These are phyloP conservation scores for Tylopilus cervinicoccineus DNA, from an alignment of 768 basidiomycete species.

Conservation along the genomic window DNA sequence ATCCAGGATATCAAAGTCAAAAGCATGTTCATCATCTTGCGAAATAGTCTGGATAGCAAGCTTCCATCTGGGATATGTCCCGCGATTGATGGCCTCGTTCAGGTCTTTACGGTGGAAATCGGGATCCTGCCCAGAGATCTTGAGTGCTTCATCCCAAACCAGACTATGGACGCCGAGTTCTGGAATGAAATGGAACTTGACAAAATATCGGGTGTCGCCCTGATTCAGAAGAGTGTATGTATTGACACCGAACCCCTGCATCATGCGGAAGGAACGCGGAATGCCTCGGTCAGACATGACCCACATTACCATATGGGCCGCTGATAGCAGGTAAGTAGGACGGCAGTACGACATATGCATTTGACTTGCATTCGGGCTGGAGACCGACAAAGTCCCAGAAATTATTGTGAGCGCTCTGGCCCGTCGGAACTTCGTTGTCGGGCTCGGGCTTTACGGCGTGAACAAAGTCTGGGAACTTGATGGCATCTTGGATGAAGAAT, in stretches of 20 bases:
- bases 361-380: slow-evolving; percentile 53
- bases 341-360: background rate
- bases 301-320: slow-evolving; percentile 80
- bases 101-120: slow-evolving; percentile 90
- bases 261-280: slow-evolving; percentile 82
- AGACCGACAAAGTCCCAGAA: slow-evolving; percentile 84
- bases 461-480: slow-evolving; percentile 83
- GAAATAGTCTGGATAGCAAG: slow-evolving; percentile 64
- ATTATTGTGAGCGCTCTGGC: slow-evolving; percentile 73
- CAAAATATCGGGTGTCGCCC: slow-evolving; percentile 67
- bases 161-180: slow-evolving; percentile 81
- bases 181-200: slow-evolving; percentile 85
- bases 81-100: slow-evolving; percentile 74
- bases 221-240: slow-evolving; percentile 73
- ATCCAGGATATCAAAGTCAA: slow-evolving; percentile 86
- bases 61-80: slow-evolving; percentile 72
- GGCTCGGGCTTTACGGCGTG: slow-evolving; percentile 88
- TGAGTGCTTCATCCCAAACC: slow-evolving; percentile 88
- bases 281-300: slow-evolving; percentile 80
- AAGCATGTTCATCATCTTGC: slow-evolving; percentile 70
- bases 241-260: slow-evolving; percentile 89
- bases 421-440: slow-evolving; percentile 72
- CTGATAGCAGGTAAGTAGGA: slow-evolving; percentile 30
- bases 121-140: slow-evolving; percentile 80
- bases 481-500: slow-evolving; percentile 77